Percentiles rank a stretch among this genome's conserved stretches.
Evolutionary conservation across 164 flowering plant genomes (phyloP).

Genomic region (Umbilicus rupestris): DNA sequence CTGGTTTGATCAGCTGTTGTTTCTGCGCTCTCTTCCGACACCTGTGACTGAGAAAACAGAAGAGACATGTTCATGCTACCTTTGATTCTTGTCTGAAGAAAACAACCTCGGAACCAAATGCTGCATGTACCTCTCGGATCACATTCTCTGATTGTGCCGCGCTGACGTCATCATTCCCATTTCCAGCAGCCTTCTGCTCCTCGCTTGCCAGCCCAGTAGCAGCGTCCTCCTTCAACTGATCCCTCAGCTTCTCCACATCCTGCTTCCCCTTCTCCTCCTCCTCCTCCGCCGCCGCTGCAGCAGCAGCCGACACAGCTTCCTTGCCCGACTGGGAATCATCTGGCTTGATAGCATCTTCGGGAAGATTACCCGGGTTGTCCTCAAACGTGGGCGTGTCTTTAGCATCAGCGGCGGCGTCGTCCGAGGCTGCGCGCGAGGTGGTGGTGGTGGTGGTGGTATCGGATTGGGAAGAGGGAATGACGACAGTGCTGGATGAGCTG

Average conservation of each 20-base stretch:
- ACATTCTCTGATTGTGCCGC: constrained; percentile 1
- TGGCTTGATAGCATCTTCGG: constrained; percentile 52
- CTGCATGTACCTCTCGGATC: constrained; percentile 17
- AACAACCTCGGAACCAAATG: too few species aligned
- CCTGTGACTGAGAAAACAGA: constrained; percentile 16
- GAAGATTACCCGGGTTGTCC: constrained; percentile 26
- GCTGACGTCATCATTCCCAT: background rate
- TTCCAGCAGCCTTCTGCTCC: constrained; percentile 18
- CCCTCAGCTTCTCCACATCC: constrained; percentile 7
- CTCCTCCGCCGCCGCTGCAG: background rate
- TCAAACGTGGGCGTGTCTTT: constrained; percentile 26
- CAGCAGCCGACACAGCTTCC: background rate
- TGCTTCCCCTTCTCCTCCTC: background rate
- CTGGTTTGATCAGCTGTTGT: background rate
- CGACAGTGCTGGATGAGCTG: constrained; percentile 28
- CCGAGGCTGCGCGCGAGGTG: background rate
- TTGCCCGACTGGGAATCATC: background rate
- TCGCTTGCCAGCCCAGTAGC: constrained; percentile 3
- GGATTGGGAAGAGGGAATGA: constrained; percentile 24
- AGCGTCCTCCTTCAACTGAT: constrained; percentile 5
- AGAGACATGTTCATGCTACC: too few species aligned
- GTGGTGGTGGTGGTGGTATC: constrained; percentile 16
- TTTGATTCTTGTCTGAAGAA: too few species aligned
- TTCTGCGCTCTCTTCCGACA: constrained; percentile 29
- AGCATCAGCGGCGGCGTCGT: background rate